These are phyloP conservation scores for Sutorius australiensis DNA, from an alignment of 768 basidiomycete species.

Conservation along the genomic window DNA sequence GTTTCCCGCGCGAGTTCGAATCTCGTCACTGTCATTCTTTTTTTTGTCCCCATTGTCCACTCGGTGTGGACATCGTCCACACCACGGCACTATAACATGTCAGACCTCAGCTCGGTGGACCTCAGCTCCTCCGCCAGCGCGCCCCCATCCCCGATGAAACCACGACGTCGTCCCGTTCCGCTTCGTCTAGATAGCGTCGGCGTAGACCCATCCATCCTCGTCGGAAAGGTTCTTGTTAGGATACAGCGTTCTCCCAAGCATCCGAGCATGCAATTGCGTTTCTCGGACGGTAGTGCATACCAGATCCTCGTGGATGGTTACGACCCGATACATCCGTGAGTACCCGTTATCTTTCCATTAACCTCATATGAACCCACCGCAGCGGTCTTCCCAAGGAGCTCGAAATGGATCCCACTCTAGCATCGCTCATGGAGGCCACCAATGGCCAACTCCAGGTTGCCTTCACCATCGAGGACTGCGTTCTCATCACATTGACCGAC, in stretches of 20 bases:
- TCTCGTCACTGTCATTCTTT: constrained; percentile 51
- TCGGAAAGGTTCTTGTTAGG: constrained; percentile 42
- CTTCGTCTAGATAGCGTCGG: constrained; percentile 33
- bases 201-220: constrained; percentile 38
- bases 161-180: constrained; percentile 33
- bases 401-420: constrained; percentile 46
- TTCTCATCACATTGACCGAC: constrained; percentile 52
- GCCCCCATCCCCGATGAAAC: constrained; percentile 23
- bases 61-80: constrained; percentile 6
- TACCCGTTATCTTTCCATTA: neutral
- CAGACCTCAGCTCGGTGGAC: constrained; percentile 8
- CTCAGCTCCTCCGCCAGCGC: constrained; percentile 19
- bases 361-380: neutral
- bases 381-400: constrained; percentile 56
- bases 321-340: constrained; percentile 45
- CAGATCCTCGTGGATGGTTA: constrained; percentile 64
- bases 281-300: constrained; percentile 40
- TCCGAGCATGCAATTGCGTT: constrained; percentile 46
- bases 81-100: neutral
- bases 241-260: constrained; percentile 41
- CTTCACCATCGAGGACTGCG: constrained; percentile 49
- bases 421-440: constrained; percentile 40
- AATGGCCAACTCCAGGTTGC: constrained; percentile 30
- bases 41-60: constrained; percentile 17
- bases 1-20: constrained; percentile 59